A percentile compares a stretch with the other conserved stretches of the same genome.
Evolutionary conservation across 73 alveolate species (phyloP).

Genomic region (Symbiodinium pilosum): DNA sequence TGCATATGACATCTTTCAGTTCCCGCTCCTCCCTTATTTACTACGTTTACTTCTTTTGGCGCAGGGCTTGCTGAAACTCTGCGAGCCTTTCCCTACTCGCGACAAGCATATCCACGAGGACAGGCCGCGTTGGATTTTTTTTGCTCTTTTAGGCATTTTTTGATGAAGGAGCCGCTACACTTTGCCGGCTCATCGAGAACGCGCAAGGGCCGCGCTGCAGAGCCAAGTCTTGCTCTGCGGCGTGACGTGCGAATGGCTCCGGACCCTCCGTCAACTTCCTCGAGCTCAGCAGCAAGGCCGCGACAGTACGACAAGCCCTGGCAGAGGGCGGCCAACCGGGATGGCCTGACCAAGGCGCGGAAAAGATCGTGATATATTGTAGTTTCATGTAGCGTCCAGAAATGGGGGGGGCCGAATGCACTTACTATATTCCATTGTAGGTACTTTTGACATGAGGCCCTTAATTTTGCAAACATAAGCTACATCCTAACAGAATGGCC

Average conservation of each 20-base stretch:
- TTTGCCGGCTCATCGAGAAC: not conserved
- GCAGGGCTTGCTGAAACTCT: slow-evolving; percentile 90
- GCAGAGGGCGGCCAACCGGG: slow-evolving; percentile 45
- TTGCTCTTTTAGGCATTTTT: not conserved
- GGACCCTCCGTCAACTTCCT: not conserved
- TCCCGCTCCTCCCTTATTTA: not conserved
- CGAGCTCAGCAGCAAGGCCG: not conserved
- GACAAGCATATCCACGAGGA: slow-evolving; percentile 68
- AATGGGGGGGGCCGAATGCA: too few relatives aligned
- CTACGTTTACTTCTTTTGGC: too few relatives aligned
- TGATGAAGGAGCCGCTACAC: not conserved
- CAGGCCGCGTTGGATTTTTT: not conserved
- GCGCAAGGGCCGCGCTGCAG: not conserved
- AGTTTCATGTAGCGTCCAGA: too few relatives aligned
- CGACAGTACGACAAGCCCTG: slow-evolving; percentile 55
- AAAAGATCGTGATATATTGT: not conserved
- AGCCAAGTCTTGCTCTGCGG: not conserved
- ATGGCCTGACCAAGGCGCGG: slow-evolving; percentile 63
- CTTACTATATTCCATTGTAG: too few relatives aligned
- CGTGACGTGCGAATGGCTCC: not conserved
- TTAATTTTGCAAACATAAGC: too few relatives aligned
- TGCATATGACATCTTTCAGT: not conserved
- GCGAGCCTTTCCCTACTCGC: slow-evolving; percentile 69
- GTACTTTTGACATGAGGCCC: too few relatives aligned
- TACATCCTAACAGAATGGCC: too few relatives aligned